Conservation (phyloP, 2,329 filamentous ascomycete species). For the Colletotrichum chlorophyti region DNA sequence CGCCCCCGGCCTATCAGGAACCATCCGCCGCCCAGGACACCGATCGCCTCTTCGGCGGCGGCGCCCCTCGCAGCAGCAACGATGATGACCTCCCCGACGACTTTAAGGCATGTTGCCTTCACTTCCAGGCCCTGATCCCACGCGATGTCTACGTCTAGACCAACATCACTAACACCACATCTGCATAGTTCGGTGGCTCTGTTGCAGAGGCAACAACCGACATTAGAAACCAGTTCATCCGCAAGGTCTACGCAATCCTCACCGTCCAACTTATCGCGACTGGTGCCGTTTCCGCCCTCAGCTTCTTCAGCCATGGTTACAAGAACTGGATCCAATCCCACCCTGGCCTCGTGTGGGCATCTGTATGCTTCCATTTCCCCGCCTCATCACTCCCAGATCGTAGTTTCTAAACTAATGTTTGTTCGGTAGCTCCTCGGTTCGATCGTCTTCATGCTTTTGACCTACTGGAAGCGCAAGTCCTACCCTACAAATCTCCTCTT, state of each 20-base stretch:
- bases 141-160: background rate
- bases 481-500: constrained; percentile 96
- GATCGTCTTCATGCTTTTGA: constrained; percentile 84
- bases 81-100: constrained; percentile 90
- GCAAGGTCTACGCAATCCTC: constrained; percentile 98
- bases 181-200: constrained; percentile 83
- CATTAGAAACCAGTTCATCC: constrained; percentile 95
- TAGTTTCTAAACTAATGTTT: constrained; percentile 29
- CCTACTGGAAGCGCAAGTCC: constrained; percentile 94
- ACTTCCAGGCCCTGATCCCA: background rate
- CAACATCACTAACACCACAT: constrained; percentile 16
- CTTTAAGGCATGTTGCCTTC: constrained; percentile 74
- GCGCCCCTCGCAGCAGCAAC: constrained; percentile 77
- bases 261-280: constrained; percentile 93
- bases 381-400: background rate
- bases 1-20: constrained; percentile 80
- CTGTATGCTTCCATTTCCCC: constrained; percentile 55
- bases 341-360: constrained; percentile 84
- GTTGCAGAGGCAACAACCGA: constrained; percentile 94
- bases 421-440: constrained; percentile 72
- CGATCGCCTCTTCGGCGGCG: constrained; percentile 67
- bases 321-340: constrained; percentile 87
- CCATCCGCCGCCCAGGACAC: constrained; percentile 57
- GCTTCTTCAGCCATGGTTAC: constrained; percentile 84
- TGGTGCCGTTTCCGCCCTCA: constrained; percentile 78